Percentiles rank a stretch among this genome's conserved stretches.
Evolutionary conservation across 805 yeast species (phyloP).

Genomic region (Pichia eremophila): DNA sequence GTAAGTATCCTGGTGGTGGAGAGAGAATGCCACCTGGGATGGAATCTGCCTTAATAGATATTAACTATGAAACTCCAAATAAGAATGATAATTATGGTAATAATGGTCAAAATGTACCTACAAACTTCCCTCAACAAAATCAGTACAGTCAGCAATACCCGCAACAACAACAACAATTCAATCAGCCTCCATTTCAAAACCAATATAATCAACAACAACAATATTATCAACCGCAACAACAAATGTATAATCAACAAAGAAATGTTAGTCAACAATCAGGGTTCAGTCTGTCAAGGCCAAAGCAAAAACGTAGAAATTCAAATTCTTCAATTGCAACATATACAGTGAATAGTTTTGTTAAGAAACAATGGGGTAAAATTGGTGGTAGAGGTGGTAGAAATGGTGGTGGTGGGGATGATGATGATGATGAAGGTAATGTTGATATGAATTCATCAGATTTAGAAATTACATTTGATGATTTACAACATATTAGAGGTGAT

Average conservation of each 20-base stretch:
- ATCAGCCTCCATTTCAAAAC: background rate
- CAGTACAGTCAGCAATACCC: background rate
- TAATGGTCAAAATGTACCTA: conserved; percentile 9
- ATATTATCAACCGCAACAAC: background rate
- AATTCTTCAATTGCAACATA: conserved; percentile 6
- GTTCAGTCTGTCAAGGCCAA: background rate
- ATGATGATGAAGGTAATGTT: conserved; percentile 19
- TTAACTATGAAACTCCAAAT: conserved; percentile 32
- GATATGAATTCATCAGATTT: conserved; percentile 25
- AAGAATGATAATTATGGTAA: conserved; percentile 11
- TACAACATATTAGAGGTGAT: conserved; percentile 53
- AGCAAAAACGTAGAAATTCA: conserved; percentile 6
- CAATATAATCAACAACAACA: background rate
- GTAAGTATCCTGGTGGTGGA: background rate
- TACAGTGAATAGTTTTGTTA: conserved; percentile 33
- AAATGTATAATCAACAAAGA: conserved; percentile 1
- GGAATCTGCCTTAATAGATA: conserved; percentile 33
- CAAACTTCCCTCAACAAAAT: no score
- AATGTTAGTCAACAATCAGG: background rate
- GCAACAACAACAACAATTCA: background rate
- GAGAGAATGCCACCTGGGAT: background rate
- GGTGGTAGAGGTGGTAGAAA: conserved; percentile 12
- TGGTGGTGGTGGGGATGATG: conserved; percentile 22
- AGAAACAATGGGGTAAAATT: conserved; percentile 26
- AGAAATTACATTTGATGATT: conserved; percentile 52